These are phyloP conservation scores for Draba incana DNA, from an alignment of 345 rosid genomes.

Conservation along the genomic window DNA sequence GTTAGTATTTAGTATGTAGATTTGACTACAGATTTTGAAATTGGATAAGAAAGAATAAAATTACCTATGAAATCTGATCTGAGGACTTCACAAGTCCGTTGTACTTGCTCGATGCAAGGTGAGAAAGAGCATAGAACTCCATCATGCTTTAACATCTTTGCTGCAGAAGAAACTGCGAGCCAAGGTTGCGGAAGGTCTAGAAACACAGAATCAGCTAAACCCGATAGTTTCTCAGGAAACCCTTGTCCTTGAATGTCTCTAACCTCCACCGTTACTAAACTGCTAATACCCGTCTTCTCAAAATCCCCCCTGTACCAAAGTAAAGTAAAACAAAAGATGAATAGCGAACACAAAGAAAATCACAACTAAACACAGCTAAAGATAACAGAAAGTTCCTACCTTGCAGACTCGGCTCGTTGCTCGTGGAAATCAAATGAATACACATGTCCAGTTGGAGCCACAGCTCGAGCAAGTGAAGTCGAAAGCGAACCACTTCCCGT, in stretches of 20 bases:
- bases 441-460: slow-evolving; percentile 91
- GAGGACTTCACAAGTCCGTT: slow-evolving; percentile 81
- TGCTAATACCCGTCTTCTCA: slow-evolving; percentile 72
- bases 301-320: slow-evolving; percentile 72
- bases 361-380: neutral
- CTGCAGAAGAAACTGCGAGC: slow-evolving; percentile 78
- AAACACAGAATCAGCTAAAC: slow-evolving; percentile 73
- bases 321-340: slow-evolving; percentile 2
- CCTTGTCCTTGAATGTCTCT: slow-evolving; percentile 94
- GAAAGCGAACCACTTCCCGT: slow-evolving; percentile 95
- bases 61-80: slow-evolving; percentile 71
- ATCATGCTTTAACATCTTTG: slow-evolving; percentile 82
- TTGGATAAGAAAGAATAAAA: neutral
- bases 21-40: too few species aligned
- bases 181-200: slow-evolving; percentile 90
- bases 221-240: slow-evolving; percentile 70
- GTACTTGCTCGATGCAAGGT: slow-evolving; percentile 97
- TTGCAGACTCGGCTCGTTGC: slow-evolving; percentile 88
- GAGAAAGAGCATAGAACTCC: slow-evolving; percentile 88
- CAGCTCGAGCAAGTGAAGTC: slow-evolving; percentile 85
- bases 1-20: too few species aligned
- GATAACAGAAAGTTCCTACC: slow-evolving; percentile 47
- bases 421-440: slow-evolving; percentile 93
- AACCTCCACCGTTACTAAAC: slow-evolving; percentile 75
- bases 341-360: slow-evolving; percentile 2